Base-by-base conservation (phyloP, 2,329 filamentous ascomycete species). In the Ophiostoma ulmi region DNA sequence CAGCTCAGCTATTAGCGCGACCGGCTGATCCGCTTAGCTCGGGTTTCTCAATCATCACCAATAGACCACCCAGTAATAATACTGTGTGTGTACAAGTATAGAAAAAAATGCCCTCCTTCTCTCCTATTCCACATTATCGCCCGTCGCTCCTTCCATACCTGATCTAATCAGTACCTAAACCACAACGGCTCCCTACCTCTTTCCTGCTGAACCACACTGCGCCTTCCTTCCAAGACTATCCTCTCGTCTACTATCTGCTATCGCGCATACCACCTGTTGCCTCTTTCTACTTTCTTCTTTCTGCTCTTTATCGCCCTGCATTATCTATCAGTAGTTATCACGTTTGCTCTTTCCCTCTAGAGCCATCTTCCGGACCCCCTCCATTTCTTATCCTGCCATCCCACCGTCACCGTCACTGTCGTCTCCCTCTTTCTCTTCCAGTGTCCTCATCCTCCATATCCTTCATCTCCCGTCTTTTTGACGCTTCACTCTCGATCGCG, bases 1-100 rank as follows among this genome's bases (percentile, higher is more conserved):
- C 70, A 71, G 67, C 63, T 67, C 52, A 70, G 68, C 70, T 44
- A 39, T 68, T 73, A 73, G 72, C 72, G 72, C 65, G 44, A 66
- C 72, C 72, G 72, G 64, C 67, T 39, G 63, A 72, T 72, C 72
- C 72, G 72, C 70, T 64, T 67, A 68, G 66, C 38, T 68, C 13
- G 41, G 35, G 26, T 69, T 38, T 38, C 58, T 41, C 58, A 39
- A 67, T 69, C 71, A 71, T 69, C 71, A 72, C 68, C 71, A 69
- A 71, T 41, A 71, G 52, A 69, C 17, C 52, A 67, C 70, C 52
- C 22, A 58, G 52, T 48, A 48, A 48, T 17, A 17, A 48, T 17
- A 17, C 44, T 48, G 14, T 48, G 14, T 48, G n/a, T 20, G 6
- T 48, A 20, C 44, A 3, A 17, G 8, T 20, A n/a, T n/a, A 6